A percentile compares a stretch with the other conserved stretches of the same genome.
phyloP scores from a whole-genome alignment of 192 early-diverging fungal species.

The Backusella liffmaniae region DNA sequence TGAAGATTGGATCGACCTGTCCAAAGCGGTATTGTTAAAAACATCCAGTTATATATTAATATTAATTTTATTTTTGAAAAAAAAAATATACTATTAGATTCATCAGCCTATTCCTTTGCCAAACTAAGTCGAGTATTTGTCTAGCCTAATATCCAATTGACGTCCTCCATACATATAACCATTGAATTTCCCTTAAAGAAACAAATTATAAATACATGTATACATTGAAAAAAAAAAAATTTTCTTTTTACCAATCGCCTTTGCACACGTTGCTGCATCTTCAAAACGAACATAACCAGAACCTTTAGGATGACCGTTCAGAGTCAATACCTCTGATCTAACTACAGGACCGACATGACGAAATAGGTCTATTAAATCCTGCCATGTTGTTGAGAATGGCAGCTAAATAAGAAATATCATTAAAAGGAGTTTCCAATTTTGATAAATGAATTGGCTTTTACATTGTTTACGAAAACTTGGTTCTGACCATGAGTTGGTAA shows the following conservation, averaged over 20 bases:
- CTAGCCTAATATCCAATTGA: slow-evolving; percentile 43
- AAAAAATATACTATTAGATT: not conserved
- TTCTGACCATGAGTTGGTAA: slow-evolving; percentile 32
- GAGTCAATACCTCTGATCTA: slow-evolving; percentile 45
- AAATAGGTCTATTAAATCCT: slow-evolving; percentile 58
- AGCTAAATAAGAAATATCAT: slow-evolving; percentile 29
- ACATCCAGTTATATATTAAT: not conserved
- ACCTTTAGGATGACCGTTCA: slow-evolving; percentile 51
- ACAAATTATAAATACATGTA: too few relatives aligned
- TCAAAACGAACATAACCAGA: slow-evolving; percentile 58
- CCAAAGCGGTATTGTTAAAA: not conserved
- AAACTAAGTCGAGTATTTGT: slow-evolving; percentile 9
- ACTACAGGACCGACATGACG: slow-evolving; percentile 47
- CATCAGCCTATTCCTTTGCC: slow-evolving; percentile 6
- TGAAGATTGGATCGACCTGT: slow-evolving; percentile 3
- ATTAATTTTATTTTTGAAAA: not conserved
- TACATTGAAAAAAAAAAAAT: too few relatives aligned
- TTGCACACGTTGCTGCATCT: slow-evolving; percentile 41
- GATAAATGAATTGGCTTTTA: slow-evolving; percentile 7
- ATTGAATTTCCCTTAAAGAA: slow-evolving; percentile 40
- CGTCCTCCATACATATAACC: slow-evolving; percentile 54
- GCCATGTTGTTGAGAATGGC: slow-evolving; percentile 56
- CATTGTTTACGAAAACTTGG: slow-evolving; percentile 48
- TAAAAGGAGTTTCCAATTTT: too few relatives aligned
- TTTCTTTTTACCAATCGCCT: slow-evolving; percentile 45